Base-by-base conservation (phyloP, 345 rosid species). In the Jatropha curcas region DNA sequence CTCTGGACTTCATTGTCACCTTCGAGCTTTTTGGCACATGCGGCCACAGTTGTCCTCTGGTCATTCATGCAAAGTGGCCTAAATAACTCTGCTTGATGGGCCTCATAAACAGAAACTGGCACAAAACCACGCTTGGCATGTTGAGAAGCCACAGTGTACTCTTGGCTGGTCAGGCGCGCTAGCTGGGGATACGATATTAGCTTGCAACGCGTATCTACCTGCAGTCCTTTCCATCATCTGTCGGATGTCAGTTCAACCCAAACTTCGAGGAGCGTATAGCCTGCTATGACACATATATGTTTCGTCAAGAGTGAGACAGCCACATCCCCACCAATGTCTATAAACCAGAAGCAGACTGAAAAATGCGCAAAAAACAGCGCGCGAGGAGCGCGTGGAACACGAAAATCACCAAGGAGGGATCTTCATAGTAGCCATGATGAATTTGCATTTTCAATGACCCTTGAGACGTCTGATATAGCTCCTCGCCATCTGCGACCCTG, bases 151-250 rank as follows among this genome's bases (percentile, higher is more conserved):
- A 12, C n/a, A n/a, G n/a, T n/a, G 92, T 82, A 80, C 80, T 91
- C 82, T 88, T 91, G 86, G 86, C 56, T 71, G 53, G 85, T 89
- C 97, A n/a, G n/a, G n/a, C n/a, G n/a, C 97, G 88, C 31, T 91
- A 88, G 82, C 76, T 89, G 39, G 97, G 89, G 19, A 92, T 89
- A 14, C 94, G 89, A 76, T 89, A 91, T 79, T 77, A 87, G 70
- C 86, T 90, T 80, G 88, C 92, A 74, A 92, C 94, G 92, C 94
- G 88, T 25, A 89, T 73, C 58, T n/a, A n/a, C n/a, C n/a, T n/a
- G n/a, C n/a, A n/a, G n/a, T n/a, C n/a, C 94, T 82, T 75, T 91
- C 97, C 97, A 91, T 91, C 97, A 91, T 91, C n/a, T n/a, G n/a
- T n/a, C n/a, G n/a, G n/a, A n/a, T n/a, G n/a, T n/a, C n/a, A n/a